phyloP scores from a whole-genome alignment of 768 basidiomycete genomes.

The Podaxis rugospora region DNA sequence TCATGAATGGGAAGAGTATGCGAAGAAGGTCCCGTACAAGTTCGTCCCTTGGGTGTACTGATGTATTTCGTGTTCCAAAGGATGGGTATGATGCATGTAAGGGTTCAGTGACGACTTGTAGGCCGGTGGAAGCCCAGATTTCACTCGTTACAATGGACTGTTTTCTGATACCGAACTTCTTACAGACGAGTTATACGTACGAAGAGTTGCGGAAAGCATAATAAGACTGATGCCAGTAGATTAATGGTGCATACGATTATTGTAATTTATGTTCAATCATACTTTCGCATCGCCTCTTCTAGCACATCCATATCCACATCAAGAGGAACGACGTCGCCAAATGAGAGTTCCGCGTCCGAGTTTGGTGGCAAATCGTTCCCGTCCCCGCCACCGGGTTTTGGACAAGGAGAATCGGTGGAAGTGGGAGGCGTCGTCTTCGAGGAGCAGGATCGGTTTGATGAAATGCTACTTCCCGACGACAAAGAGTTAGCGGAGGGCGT shows the following conservation, averaged over 20 bases:
- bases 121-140: background rate
- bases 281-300: slow-evolving; percentile 28
- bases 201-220: background rate
- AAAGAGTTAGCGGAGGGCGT: background rate
- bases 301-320: slow-evolving; percentile 25
- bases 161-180: background rate
- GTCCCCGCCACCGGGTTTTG: background rate
- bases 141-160: background rate
- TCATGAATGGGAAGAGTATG: slow-evolving; percentile 31
- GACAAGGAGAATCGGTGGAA: background rate
- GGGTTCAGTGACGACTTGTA: background rate
- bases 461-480: background rate
- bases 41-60: slow-evolving; percentile 34
- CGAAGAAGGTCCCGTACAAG: slow-evolving; percentile 29
- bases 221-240: slow-evolving; percentile 1
- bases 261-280: slow-evolving; percentile 21
- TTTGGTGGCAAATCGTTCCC: background rate
- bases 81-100: background rate
- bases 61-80: background rate
- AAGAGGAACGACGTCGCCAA: slow-evolving; percentile 11
- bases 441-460: background rate
- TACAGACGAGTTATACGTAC: background rate
- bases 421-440: background rate
- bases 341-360: slow-evolving; percentile 24
- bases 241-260: background rate